Conservation (phyloP, 2,329 filamentous ascomycete genomes). For the Helotiales sp. region DNA sequence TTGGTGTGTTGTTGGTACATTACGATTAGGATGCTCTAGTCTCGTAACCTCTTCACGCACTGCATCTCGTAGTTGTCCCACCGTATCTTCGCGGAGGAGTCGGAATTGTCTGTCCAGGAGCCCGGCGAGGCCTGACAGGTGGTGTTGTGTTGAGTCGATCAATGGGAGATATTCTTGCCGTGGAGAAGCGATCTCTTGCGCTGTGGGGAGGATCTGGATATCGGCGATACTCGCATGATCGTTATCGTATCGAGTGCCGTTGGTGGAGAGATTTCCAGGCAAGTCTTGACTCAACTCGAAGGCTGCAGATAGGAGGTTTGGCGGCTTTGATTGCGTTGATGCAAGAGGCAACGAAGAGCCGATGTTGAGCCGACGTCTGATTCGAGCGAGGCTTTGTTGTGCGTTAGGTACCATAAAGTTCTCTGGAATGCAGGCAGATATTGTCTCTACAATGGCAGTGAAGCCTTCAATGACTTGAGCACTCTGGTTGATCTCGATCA, state of each 20-base stretch:
- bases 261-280: slow-evolving; percentile 43
- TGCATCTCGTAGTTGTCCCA: slow-evolving; percentile 57
- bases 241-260: slow-evolving; percentile 53
- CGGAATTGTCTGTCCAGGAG: slow-evolving; percentile 61
- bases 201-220: slow-evolving; percentile 56
- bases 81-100: slow-evolving; percentile 59
- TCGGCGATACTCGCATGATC: slow-evolving; percentile 52
- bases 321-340: slow-evolving; percentile 21
- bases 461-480: slow-evolving; percentile 41
- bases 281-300: slow-evolving; percentile 38
- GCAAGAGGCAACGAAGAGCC: slow-evolving; percentile 34
- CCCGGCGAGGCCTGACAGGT: slow-evolving; percentile 51
- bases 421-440: slow-evolving; percentile 35
- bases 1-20: slow-evolving; percentile 46
- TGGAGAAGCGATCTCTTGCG: slow-evolving; percentile 51
- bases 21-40: slow-evolving; percentile 43
- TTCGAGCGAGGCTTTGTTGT: slow-evolving; percentile 34
- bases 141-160: slow-evolving; percentile 47
- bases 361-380: slow-evolving; percentile 37
- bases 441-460: slow-evolving; percentile 35
- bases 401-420: slow-evolving; percentile 27
- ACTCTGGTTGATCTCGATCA: slow-evolving; percentile 47
- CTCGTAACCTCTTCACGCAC: slow-evolving; percentile 48
- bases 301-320: slow-evolving; percentile 27
- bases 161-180: slow-evolving; percentile 53